Evolutionary conservation across 2,329 filamentous ascomycete genomes (phyloP).

Genomic region (Pseudofabraea citricarpa): DNA sequence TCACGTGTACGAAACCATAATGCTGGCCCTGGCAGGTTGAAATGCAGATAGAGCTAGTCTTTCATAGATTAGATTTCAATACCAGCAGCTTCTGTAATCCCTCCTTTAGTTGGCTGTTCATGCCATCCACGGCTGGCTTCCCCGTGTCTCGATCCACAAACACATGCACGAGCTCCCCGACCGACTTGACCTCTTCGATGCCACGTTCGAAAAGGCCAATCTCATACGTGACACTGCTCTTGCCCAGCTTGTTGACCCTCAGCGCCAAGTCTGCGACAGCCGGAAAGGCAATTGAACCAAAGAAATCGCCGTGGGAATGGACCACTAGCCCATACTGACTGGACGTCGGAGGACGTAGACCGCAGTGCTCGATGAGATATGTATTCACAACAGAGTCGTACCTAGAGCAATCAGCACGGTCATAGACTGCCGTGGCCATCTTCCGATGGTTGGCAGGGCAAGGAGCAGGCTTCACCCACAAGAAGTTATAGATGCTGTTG

Average conservation of each 20-base stretch:
- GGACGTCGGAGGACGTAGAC: conserved; percentile 64
- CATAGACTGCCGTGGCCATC: neutral
- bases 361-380: conserved; percentile 77
- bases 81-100: conserved; percentile 54
- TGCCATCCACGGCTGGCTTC: conserved; percentile 61
- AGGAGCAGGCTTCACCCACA: conserved; percentile 41
- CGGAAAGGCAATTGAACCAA: conserved; percentile 76
- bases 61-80: conserved; percentile 22
- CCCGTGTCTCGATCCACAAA: conserved; percentile 75
- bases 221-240: conserved; percentile 85
- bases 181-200: conserved; percentile 69
- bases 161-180: conserved; percentile 83
- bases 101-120: conserved; percentile 52
- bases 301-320: conserved; percentile 80
- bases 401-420: conserved; percentile 35
- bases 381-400: conserved; percentile 90
- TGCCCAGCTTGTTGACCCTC: conserved; percentile 77
- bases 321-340: conserved; percentile 78
- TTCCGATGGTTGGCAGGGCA: neutral
- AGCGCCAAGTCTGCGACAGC: conserved; percentile 76
- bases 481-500: conserved; percentile 79
- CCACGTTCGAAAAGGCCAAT: conserved; percentile 79
- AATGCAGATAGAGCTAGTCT: neutral
- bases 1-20: neutral
- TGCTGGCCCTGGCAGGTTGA: neutral